Conservation (phyloP, 2,329 filamentous ascomycete species). For the Venturia oleaginea region DNA sequence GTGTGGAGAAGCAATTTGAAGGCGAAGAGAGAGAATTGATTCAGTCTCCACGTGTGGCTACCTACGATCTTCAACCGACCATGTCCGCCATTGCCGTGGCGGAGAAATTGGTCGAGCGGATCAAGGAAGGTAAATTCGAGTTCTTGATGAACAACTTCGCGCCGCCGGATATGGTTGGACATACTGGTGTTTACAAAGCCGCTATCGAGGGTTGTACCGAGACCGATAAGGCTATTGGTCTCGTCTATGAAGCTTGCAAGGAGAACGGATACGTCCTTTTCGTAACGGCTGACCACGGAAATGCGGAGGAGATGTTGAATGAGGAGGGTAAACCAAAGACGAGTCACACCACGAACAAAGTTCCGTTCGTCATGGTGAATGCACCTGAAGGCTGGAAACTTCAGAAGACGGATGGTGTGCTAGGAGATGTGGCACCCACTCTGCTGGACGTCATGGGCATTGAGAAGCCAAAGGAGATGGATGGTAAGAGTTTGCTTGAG, state of each 20-base stretch:
- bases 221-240: constrained; percentile 89
- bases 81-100: constrained; percentile 92
- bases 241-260: constrained; percentile 89
- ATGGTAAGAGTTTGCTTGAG: constrained; percentile 70
- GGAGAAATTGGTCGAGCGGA: constrained; percentile 79
- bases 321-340: constrained; percentile 94
- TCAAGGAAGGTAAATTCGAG: constrained; percentile 76
- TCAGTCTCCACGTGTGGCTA: constrained; percentile 86
- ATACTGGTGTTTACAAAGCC: constrained; percentile 94
- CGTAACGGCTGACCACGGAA: constrained; percentile 93
- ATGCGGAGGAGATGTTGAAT: constrained; percentile 99
- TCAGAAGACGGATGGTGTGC: constrained; percentile 75
- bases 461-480: constrained; percentile 85
- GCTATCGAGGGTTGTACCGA: constrained; percentile 75
- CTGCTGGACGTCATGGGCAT: constrained; percentile 85
- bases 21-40: constrained; percentile 91
- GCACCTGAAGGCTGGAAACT: constrained; percentile 82
- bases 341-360: constrained; percentile 94
- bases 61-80: constrained; percentile 88
- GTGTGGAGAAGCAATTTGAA: constrained; percentile 91
- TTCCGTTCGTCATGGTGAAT: constrained; percentile 97
- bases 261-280: constrained; percentile 88
- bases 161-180: constrained; percentile 97
- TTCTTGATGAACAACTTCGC: constrained; percentile 99
- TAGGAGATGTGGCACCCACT: constrained; percentile 96